A percentile compares a stretch with the other conserved stretches of the same genome.
phyloP scores from a whole-genome alignment of 352 stramenopile genomes.

The Pythium folliculosum region DNA sequence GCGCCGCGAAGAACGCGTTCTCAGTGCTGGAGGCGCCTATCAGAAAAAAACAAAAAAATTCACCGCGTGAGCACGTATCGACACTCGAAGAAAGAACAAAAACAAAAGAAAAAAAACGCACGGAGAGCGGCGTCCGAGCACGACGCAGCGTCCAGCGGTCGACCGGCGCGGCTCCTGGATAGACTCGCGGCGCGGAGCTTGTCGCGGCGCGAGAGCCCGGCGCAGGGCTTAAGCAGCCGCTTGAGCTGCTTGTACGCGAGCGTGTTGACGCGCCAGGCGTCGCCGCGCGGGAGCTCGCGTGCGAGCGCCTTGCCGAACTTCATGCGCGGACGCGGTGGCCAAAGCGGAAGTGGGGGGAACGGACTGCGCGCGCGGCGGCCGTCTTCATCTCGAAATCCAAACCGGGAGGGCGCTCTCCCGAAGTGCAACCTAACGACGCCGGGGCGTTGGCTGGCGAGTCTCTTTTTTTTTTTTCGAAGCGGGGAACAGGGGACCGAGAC shows the following conservation, averaged over 20 bases:
- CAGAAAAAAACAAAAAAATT: background rate
- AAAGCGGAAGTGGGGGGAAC: background rate
- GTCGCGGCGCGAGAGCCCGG: constrained; percentile 10
- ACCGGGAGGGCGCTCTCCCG: background rate
- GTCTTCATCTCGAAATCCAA: background rate
- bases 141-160: background rate
- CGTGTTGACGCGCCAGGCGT: constrained; percentile 7
- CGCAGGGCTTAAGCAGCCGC: constrained; percentile 13
- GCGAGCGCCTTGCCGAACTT: constrained; percentile 21
- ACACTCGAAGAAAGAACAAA: background rate
- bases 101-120: too few species aligned
- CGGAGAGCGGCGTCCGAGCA: constrained; percentile 13
- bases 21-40: constrained; percentile 4
- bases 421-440: background rate
- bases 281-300: constrained; percentile 5
- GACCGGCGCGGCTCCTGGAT: background rate
- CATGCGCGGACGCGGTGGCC: background rate
- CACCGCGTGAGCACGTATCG: background rate
- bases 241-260: constrained; percentile 22
- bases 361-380: too few species aligned
- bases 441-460: background rate
- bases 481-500: background rate
- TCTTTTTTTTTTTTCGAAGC: constrained; percentile 14
- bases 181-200: constrained; percentile 9
- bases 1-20: constrained; percentile 13